Evolutionary conservation across 768 basidiomycete species (phyloP), one percentile per base, ranked within the genome.

Genomic region (Mrakia blollopis): DNA sequence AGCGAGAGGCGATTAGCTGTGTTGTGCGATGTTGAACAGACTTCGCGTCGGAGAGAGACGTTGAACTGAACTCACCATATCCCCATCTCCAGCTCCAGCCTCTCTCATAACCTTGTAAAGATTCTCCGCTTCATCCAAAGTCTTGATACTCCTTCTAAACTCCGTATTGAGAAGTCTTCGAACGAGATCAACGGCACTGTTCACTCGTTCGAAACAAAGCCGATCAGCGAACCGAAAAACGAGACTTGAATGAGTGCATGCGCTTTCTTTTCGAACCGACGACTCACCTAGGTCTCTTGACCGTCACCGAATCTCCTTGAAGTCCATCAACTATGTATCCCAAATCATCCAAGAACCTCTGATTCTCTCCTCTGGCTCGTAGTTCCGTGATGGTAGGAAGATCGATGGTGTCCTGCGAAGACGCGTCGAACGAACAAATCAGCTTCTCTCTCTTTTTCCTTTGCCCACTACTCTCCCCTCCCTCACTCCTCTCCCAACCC

Each of bases 321-420:
- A 78, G 41, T 5, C 77, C 77, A 18, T 78, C 77, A 14, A 78
- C 57, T 16, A 78, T 69, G 69, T 78, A 78, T 14, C 77, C 77
- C 30, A 78, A 68, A 61, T 78, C 77, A 62, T 78, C 77, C 14
- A 78, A 39, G n/a, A 78, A 78, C 14, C 54, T 28, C 65, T 78
- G 77, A 47, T 78, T 78, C 50, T 74, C 77, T 7, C 77, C 77
- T 18, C 77, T 35, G 8, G 77, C 77, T 50, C 73, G 39, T 0
- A 78, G 73, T 25, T 69, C 73, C 2, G 67, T 78, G 32, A 78
- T 35, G 8, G 77, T 78, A 21, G 73, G 32, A 25, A 78, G 77
- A 16, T 74, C 77, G 39, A 74, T 70, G 60, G 69, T 78, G 30
- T 78, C 73, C 72, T 73, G 37, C 50, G 30, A 28, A 73, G 39